Conservation (phyloP, 768 basidiomycete species). For the Suillus americanus region DNA sequence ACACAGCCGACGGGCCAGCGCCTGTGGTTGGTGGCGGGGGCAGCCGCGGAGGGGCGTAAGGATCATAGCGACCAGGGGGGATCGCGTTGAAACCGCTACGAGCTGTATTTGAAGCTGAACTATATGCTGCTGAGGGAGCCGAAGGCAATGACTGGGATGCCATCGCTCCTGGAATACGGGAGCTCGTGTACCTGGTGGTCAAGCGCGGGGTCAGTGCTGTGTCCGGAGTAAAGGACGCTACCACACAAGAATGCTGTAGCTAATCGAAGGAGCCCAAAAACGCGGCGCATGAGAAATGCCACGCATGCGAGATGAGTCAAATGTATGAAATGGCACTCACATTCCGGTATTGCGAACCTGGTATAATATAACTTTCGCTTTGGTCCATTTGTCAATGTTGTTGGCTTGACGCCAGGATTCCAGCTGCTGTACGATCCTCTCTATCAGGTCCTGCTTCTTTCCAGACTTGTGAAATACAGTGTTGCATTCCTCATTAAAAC, state of each 20-base stretch:
- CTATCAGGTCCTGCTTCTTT: constrained; percentile 86
- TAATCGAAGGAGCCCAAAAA: background rate
- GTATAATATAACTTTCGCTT: constrained; percentile 62
- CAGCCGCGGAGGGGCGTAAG: constrained; percentile 61
- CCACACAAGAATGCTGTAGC: constrained; percentile 10
- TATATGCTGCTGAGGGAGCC: constrained; percentile 19
- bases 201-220: constrained; percentile 16
- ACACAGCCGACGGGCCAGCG: constrained; percentile 30
- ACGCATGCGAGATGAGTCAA: constrained; percentile 10
- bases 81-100: constrained; percentile 20
- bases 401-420: constrained; percentile 59
- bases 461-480: constrained; percentile 71
- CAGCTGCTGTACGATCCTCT: constrained; percentile 61
- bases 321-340: constrained; percentile 49
- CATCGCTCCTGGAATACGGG: constrained; percentile 23
- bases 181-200: constrained; percentile 27
- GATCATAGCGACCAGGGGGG: constrained; percentile 55
- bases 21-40: constrained; percentile 37
- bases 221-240: constrained; percentile 4
- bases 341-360: constrained; percentile 65
- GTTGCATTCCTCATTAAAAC: constrained; percentile 77
- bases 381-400: constrained; percentile 65
- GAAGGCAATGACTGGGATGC: constrained; percentile 26
- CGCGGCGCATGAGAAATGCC: constrained; percentile 12
- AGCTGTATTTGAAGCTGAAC: constrained; percentile 15